phyloP scores from a whole-genome alignment of 2,329 filamentous ascomycete species.

The Chaetomiaceae sp. region DNA sequence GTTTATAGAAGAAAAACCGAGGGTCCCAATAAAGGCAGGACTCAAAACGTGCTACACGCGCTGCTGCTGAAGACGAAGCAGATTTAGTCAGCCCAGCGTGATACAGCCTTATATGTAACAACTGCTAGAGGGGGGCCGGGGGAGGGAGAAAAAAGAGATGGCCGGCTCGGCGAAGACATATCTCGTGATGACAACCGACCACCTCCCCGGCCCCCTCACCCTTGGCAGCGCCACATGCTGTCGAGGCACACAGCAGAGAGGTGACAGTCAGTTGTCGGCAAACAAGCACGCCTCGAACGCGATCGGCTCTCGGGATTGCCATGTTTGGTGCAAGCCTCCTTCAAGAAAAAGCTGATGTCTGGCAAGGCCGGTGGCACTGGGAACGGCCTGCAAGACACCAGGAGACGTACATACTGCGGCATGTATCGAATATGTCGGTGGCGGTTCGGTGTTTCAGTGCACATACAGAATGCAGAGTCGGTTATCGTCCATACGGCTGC shows the following conservation, averaged over 20 bases:
- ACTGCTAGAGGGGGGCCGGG: background rate
- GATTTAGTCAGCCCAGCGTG: constrained; percentile 2
- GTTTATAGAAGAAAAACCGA: background rate
- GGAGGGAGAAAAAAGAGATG: background rate
- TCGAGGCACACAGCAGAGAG: constrained; percentile 9
- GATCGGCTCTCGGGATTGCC: constrained; percentile 10
- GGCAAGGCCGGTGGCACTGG: background rate
- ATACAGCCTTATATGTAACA: constrained; percentile 16
- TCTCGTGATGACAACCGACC: background rate
- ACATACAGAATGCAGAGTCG: background rate
- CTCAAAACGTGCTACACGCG: constrained; percentile 11
- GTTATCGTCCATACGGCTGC: constrained; percentile 8
- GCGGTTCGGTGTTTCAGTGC: too few species aligned
- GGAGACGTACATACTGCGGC: too few species aligned
- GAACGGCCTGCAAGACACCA: background rate
- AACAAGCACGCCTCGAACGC: constrained; percentile 1
- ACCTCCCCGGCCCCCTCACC: background rate
- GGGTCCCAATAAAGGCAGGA: background rate
- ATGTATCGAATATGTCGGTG: too few species aligned
- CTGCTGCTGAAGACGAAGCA: constrained; percentile 7
- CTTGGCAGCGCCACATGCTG: constrained; percentile 16
- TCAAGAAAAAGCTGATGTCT: background rate
- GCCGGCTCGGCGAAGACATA: background rate
- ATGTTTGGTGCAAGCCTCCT: background rate
- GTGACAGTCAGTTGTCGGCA: constrained; percentile 1